Percentiles rank a stretch among this genome's conserved stretches.
Evolutionary conservation across 2,329 filamentous ascomycete species (phyloP).

Genomic region (Hypomyces perniciosus): DNA sequence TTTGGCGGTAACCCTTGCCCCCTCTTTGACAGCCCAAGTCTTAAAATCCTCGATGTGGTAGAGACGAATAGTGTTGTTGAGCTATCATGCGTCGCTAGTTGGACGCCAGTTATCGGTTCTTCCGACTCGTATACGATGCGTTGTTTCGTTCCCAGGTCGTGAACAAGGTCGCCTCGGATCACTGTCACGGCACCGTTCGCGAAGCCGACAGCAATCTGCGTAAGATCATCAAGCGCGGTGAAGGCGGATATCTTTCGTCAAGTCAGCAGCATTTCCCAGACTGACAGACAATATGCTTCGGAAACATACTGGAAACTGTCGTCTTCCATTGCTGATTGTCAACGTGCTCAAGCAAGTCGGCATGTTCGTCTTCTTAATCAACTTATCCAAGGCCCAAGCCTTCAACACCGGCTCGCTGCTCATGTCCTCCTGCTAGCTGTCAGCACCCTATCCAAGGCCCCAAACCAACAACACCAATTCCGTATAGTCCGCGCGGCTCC

Average conservation of each 20-base stretch:
- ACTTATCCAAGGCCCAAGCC: conserved; percentile 95
- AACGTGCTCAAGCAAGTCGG: conserved; percentile 85
- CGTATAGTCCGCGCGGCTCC: background rate
- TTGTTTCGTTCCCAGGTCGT: conserved; percentile 91
- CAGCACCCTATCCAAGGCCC: background rate
- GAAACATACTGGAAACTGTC: conserved; percentile 74
- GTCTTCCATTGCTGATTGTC: conserved; percentile 80
- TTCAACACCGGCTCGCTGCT: conserved; percentile 83
- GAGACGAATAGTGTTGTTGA: conserved; percentile 82
- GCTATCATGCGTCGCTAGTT: conserved; percentile 58
- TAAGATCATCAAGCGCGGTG: conserved; percentile 77
- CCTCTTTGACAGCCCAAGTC: conserved; percentile 77
- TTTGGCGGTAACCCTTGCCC: conserved; percentile 86
- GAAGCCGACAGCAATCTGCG: conserved; percentile 91
- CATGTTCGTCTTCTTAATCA: conserved; percentile 86
- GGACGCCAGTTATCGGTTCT: conserved; percentile 89
- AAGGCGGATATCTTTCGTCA: conserved; percentile 70
- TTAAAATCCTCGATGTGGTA: conserved; percentile 82
- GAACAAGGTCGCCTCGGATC: conserved; percentile 87
- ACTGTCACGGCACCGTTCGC: conserved; percentile 92
- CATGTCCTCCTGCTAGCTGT: conserved; percentile 62
- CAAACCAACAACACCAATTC: background rate
- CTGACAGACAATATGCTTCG: background rate
- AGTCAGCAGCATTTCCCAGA: background rate
- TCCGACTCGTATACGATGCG: conserved; percentile 94